phyloP scores from a whole-genome alignment of 2,329 filamentous ascomycete species.

The Alternaria sp. region DNA sequence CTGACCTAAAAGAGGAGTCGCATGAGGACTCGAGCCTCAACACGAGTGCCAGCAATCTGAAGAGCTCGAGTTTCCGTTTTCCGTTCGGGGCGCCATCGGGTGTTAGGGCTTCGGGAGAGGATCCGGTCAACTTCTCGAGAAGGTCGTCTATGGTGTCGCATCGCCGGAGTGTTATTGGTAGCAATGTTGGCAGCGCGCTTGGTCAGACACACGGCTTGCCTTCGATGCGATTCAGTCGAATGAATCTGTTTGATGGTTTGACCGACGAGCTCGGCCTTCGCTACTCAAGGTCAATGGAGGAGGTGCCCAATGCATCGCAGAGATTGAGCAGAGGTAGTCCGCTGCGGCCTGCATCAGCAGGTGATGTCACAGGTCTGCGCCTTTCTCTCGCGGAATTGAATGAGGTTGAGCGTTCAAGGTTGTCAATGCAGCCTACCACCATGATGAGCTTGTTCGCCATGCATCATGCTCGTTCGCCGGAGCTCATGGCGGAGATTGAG shows the following conservation, averaged over 20 bases:
- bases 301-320: slow-evolving; percentile 34
- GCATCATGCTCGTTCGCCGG: slow-evolving; percentile 51
- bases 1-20: slow-evolving; percentile 60
- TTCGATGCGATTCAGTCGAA: slow-evolving; percentile 59
- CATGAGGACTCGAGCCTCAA: slow-evolving; percentile 57
- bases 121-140: slow-evolving; percentile 28
- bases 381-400: slow-evolving; percentile 58
- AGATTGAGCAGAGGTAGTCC: slow-evolving; percentile 45
- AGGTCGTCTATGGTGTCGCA: slow-evolving; percentile 35
- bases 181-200: slow-evolving; percentile 32
- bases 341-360: slow-evolving; percentile 47
- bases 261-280: slow-evolving; percentile 55
- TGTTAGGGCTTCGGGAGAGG: slow-evolving; percentile 35
- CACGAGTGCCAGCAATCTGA: slow-evolving; percentile 48
- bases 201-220: slow-evolving; percentile 53
- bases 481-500: slow-evolving; percentile 56
- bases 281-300: slow-evolving; percentile 51
- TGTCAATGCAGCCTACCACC: slow-evolving; percentile 20
- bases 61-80: slow-evolving; percentile 40
- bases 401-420: slow-evolving; percentile 37
- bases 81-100: slow-evolving; percentile 29
- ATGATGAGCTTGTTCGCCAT: slow-evolving; percentile 24
- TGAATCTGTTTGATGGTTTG: slow-evolving; percentile 57
- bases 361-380: slow-evolving; percentile 56
- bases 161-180: slow-evolving; percentile 31